Evolutionary conservation across 345 rosid genomes (phyloP).

Genomic region (Populus pruinosa): DNA sequence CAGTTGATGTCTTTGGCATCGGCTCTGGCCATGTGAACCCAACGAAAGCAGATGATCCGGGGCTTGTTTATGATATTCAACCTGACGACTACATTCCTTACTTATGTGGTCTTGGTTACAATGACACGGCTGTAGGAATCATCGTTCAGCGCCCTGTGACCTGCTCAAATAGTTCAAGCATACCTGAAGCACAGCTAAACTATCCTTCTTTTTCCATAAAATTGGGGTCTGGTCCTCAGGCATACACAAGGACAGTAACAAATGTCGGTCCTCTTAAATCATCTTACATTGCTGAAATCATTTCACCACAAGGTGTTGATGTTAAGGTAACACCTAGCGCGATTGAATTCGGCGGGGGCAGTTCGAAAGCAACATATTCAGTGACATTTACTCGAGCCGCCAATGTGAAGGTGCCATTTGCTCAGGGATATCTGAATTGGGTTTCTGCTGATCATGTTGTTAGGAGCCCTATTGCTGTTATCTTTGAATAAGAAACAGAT

Average conservation of each 20-base stretch:
- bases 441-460: background rate
- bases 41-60: conserved; percentile 42
- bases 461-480: conserved; percentile 12
- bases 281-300: background rate
- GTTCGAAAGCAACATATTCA: conserved; percentile 6
- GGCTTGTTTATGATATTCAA: conserved; percentile 44
- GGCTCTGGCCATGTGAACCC: conserved; percentile 49
- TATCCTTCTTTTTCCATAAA: conserved; percentile 18
- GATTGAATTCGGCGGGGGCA: background rate
- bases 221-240: conserved; percentile 5
- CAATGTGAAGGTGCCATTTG: background rate
- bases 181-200: conserved; percentile 20
- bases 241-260: conserved; percentile 18
- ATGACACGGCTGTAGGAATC: background rate
- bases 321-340: conserved; percentile 1
- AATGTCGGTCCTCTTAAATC: conserved; percentile 8
- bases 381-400: conserved; percentile 13
- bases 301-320: conserved; percentile 3
- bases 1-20: conserved; percentile 43
- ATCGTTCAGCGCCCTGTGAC: conserved; percentile 1
- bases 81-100: conserved; percentile 16
- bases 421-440: conserved; percentile 19
- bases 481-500: background rate
- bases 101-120: conserved; percentile 12
- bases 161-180: conserved; percentile 10